Evolutionary conservation across 2,329 filamentous ascomycete species (phyloP), one percentile per base, ranked within the genome.

Genomic region (Sphaceloma murrayae): DNA sequence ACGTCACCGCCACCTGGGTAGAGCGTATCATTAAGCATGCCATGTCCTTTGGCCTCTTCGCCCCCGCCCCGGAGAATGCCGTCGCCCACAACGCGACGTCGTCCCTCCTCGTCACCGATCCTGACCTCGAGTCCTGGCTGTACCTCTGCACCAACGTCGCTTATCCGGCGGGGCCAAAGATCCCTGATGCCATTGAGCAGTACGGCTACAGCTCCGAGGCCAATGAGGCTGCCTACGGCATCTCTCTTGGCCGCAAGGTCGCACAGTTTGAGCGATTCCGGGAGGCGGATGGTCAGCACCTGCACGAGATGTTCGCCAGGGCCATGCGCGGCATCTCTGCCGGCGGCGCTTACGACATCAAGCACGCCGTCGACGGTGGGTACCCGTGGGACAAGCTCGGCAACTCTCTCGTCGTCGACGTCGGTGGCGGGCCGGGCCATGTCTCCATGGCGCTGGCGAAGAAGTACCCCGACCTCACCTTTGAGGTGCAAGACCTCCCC

Each of bases 241-340:
- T 49, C 10, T 48, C 45, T 5, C 45, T 54, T 9, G 49, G 48
- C 2, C 19, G 49, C 5, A 53, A 53, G 32, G 46, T 53, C 9
- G 46, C 51, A 4, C 51, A 53, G 21, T 54, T 53, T 19, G 36
- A 48, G 16, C 48, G 47, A 3, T 49, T 54, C 32, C 48, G 50
- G 2, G 51, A 54, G 39, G 45, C 51, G n/a, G 51, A 50, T 46
- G 49, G 49, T 3, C 42, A 47, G 17, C 45, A 53, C 19, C 30
- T 42, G 8, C 49, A 53, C 30, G 51, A 48, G 19, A 53, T 53
- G 51, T 54, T 54, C 29, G 51, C 51, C 11, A 32, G 45, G 30
- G 52, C 51, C 9, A 54, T 54, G 52, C 47, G 48, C 17, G 52
- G 52, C n/a, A 52, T 54, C 17, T 49, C 51, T 2, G 48, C 49